Percentiles rank a stretch among this genome's conserved stretches.
These are phyloP conservation scores for Auricularia cornea DNA, from an alignment of 768 basidiomycete species.

Conservation along the genomic window DNA sequence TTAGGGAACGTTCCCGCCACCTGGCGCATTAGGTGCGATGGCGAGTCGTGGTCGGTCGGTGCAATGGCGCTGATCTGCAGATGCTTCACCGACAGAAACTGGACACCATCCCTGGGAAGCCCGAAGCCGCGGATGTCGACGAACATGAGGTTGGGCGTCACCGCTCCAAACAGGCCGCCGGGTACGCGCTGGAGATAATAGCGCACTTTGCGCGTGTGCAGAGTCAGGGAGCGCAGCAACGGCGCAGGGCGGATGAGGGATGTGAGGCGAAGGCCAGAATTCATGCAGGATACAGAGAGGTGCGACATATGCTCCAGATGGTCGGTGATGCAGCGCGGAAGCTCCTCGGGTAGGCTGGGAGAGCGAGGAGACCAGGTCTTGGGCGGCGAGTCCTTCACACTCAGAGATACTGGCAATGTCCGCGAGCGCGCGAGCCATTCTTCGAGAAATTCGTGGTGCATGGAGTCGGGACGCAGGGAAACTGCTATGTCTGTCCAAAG, in stretches of 20 bases:
- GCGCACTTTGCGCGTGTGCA: not conserved
- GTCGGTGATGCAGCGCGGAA: no score
- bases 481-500: no score
- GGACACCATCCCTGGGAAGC: not conserved
- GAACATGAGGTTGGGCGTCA: not conserved
- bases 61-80: not conserved
- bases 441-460: no score
- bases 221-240: not conserved
- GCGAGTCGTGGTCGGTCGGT: not conserved
- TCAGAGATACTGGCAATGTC: no score
- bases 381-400: no score
- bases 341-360: no score
- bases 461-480: no score
- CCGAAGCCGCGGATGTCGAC: not conserved
- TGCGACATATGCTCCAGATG: no score
- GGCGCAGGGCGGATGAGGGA: not conserved
- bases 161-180: not conserved
- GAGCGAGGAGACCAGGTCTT: no score
- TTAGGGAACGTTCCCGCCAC: not conserved
- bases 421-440: no score
- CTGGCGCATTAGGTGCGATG: not conserved
- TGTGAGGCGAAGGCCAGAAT: no score
- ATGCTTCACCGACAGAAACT: not conserved
- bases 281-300: no score
- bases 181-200: not conserved